Percentiles rank a stretch among this genome's conserved stretches.
Evolutionary conservation across 257 asterid genomes (phyloP).

Genomic region (Buddleja alternifolia): DNA sequence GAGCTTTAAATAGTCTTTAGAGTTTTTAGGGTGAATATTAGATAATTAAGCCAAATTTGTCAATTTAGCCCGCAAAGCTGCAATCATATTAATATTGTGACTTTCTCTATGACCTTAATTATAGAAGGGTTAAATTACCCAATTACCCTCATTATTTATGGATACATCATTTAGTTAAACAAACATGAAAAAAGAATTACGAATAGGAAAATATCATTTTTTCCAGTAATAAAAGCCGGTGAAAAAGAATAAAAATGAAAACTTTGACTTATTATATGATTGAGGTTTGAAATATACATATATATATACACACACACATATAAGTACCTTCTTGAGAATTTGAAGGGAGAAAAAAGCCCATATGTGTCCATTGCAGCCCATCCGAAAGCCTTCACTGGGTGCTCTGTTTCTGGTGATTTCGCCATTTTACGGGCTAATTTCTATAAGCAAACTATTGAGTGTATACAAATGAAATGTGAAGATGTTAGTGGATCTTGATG

Average conservation of each 20-base stretch:
- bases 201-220: not conserved
- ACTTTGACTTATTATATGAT: not conserved
- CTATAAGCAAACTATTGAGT: not conserved
- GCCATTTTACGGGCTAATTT: slow-evolving; percentile 34
- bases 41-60: no score
- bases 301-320: no score
- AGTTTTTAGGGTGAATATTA: no score
- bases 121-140: no score
- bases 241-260: not conserved
- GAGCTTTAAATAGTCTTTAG: no score
- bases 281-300: not conserved
- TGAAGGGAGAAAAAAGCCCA: slow-evolving; percentile 56
- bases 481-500: no score
- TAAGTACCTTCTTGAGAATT: slow-evolving; percentile 57
- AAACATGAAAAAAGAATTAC: not conserved
- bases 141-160: no score
- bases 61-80: no score
- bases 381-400: slow-evolving; percentile 54
- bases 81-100: no score
- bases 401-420: slow-evolving; percentile 51
- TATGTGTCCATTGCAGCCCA: slow-evolving; percentile 63
- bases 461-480: not conserved
- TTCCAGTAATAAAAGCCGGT: not conserved
- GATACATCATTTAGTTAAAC: no score
- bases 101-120: no score